These are phyloP conservation scores for Torulaspora maleeae DNA, from an alignment of 805 yeast species.

Conservation along the genomic window DNA sequence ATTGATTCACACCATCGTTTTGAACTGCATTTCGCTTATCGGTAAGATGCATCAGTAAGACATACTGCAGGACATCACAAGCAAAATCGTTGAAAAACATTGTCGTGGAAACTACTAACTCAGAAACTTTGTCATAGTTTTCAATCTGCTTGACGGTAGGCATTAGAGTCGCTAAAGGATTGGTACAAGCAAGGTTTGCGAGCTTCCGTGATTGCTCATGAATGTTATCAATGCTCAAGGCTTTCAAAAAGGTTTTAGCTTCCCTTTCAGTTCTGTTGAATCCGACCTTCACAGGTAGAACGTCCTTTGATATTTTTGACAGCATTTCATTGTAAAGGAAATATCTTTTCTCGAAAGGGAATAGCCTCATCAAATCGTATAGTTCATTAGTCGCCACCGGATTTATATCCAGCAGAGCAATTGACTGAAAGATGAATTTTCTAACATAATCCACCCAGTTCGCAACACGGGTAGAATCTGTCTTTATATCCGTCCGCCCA, in stretches of 20 bases:
- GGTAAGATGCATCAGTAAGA: conserved; percentile 64
- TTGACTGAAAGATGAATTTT: conserved; percentile 60
- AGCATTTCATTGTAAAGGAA: conserved; percentile 77
- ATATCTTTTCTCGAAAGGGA: conserved; percentile 60
- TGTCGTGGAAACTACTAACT: conserved; percentile 73
- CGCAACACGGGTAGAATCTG: conserved; percentile 17
- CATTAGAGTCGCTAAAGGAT: conserved; percentile 73
- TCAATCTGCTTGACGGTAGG: conserved; percentile 78
- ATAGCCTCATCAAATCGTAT: conserved; percentile 48
- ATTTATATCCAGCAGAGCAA: conserved; percentile 50
- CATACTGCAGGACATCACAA: conserved; percentile 80
- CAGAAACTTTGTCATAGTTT: conserved; percentile 82
- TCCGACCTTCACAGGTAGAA: conserved; percentile 52
- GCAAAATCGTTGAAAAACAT: conserved; percentile 68
- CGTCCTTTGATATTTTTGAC: conserved; percentile 51
- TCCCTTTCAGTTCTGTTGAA: conserved; percentile 68
- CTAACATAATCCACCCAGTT: conserved; percentile 61
- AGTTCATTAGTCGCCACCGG: conserved; percentile 59
- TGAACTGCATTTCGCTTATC: conserved; percentile 64
- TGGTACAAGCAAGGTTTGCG: conserved; percentile 65
- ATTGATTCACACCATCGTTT: conserved; percentile 71
- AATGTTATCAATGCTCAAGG: conserved; percentile 77
- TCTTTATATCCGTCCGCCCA: conserved; percentile 37
- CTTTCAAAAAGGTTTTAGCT: conserved; percentile 70
- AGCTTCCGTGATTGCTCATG: conserved; percentile 65